Percentiles rank a stretch among this genome's conserved stretches.
Conservation (phyloP, 495 filamentous ascomycete species). For the Friedmanniomyces simplex region DNA sequence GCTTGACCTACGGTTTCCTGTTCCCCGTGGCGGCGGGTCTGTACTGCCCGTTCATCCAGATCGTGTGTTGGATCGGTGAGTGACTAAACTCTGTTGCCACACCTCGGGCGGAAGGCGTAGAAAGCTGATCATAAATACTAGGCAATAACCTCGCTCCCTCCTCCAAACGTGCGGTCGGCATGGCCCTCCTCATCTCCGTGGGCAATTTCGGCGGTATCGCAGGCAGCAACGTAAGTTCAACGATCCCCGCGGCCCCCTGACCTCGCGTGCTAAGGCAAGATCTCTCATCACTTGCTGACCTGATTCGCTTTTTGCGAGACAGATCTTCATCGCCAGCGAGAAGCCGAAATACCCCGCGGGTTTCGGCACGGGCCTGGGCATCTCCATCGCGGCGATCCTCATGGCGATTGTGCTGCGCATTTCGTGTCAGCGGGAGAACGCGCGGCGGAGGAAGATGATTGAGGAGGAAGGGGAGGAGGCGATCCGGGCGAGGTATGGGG, state of each 20-base stretch:
- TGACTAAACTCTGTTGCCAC: not conserved
- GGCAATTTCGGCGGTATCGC: conserved; percentile 12
- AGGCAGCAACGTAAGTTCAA: not conserved
- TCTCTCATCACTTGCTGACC: too few relatives aligned
- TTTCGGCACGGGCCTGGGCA: conserved; percentile 57
- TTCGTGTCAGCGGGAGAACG: conserved; percentile 52
- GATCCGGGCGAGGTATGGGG: conserved; percentile 7
- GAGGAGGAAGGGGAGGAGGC: conserved; percentile 10
- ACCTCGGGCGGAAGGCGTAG: not conserved
- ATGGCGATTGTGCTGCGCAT: conserved; percentile 45
- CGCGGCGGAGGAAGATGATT: conserved; percentile 8
- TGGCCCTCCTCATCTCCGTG: conserved; percentile 65
- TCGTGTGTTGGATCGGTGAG: conserved; percentile 54
- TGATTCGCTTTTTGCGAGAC: too few relatives aligned
- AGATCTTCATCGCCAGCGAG: conserved; percentile 3
- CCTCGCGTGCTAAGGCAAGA: too few relatives aligned
- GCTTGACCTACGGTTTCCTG: conserved; percentile 61
- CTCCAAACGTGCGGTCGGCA: conserved; percentile 61
- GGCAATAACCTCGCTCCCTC: conserved; percentile 58
- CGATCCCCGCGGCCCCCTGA: too few relatives aligned
- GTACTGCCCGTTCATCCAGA: conserved; percentile 53
- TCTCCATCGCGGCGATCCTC: conserved; percentile 51
- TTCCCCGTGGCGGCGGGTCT: conserved; percentile 60
- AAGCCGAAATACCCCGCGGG: conserved; percentile 41
- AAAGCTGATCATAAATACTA: not conserved